Evolutionary conservation across 108 stramenopile species (phyloP).

Genomic region (Mayamaea pseudoterrestris): DNA sequence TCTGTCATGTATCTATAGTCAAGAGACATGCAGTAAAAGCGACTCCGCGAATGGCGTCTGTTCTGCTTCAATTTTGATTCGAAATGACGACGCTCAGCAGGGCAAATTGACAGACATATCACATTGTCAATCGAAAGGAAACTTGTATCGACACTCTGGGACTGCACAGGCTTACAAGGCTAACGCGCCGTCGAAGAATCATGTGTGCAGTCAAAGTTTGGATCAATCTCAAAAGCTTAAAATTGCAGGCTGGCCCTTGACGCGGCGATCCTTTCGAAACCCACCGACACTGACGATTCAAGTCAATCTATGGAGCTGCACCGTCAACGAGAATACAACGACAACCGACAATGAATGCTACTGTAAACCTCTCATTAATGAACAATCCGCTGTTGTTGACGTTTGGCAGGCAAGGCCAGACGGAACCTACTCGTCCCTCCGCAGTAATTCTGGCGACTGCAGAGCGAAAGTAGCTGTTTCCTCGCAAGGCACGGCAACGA

Average conservation of each 20-base stretch:
- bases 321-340: too few species aligned
- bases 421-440: conserved; percentile 43
- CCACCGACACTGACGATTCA: conserved; percentile 4
- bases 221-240: neutral
- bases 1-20: neutral
- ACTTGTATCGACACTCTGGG: conserved; percentile 21
- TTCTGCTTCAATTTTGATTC: neutral
- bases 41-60: neutral
- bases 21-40: too few species aligned
- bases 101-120: neutral
- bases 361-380: conserved; percentile 7
- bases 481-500: conserved; percentile 2
- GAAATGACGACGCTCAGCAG: neutral
- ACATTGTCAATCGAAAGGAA: neutral
- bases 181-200: conserved; percentile 22
- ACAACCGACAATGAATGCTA: too few species aligned
- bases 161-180: conserved; percentile 60
- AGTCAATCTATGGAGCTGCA: neutral
- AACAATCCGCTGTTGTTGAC: conserved; percentile 13
- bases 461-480: conserved; percentile 21
- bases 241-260: neutral
- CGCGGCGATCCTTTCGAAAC: neutral
- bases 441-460: conserved; percentile 28
- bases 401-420: conserved; percentile 58
- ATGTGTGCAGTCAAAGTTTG: conserved; percentile 7